Base-by-base conservation (phyloP, 163 green algal genomes). In the Chloroidium sp. region DNA sequence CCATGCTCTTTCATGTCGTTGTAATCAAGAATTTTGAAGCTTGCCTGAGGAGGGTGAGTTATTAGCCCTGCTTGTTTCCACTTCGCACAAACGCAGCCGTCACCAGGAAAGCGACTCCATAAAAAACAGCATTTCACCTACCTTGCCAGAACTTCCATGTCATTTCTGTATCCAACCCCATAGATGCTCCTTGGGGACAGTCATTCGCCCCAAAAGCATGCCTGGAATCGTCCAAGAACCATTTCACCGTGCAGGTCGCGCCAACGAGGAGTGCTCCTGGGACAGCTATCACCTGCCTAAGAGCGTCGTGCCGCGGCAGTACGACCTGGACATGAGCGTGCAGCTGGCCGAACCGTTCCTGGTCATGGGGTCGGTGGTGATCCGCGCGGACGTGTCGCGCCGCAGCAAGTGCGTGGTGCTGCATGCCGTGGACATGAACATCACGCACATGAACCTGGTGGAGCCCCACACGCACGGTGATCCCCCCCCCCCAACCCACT, bases 351-450 rank as follows among this genome's bases (percentile, higher is more conserved):
- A 82, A 61, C 69, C 69, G 72, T 90, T 62, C 67, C 83, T 36
- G 59, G 76, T 79, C 57, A 76, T 80, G 0, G 88, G 86, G 0
- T 61, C 2, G 2, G 82, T 86, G 36, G 64, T 68, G 36, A 88
- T 92, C 2, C 74, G 79, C 36, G 12, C 90, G 2, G 68, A 81
- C 0, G 64, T 87, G 1, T 14, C 61, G 3, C 61, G 85, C 58
- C 69, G 78, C 0, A 85, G 79, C 0, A 83, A 68, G 0, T 92
- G 88, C 78, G 75, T 91, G 8, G 88, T 92, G 60, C 80, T 92
- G 62, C 83, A 90, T 76, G 83, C 79, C 0, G 76, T 59, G 1
- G 69, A 76, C 58, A 83, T 88, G 79, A 75, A 77, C 60, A 68
- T 85, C 62, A 78, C 61, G 1, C 14, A 69, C 58, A 59, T 80